Base-by-base conservation (phyloP, 2,329 filamentous ascomycete genomes). In the Alternaria solani region DNA sequence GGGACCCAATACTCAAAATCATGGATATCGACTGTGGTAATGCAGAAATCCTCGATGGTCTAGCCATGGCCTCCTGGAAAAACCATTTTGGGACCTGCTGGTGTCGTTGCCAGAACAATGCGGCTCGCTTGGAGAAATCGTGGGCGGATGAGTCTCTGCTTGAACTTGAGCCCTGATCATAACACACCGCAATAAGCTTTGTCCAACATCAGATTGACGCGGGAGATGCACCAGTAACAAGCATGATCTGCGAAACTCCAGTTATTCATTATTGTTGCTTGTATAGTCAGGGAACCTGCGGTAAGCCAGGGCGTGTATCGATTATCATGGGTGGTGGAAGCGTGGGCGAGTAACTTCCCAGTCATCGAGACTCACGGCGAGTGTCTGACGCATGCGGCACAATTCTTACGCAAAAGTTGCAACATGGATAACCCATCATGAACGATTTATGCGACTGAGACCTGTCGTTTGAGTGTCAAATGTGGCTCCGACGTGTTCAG, bases 401-500 rank as follows among this genome's bases (percentile, higher is more conserved):
- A 49, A 20, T 39, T 38, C n/a, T 26, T 55, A 55, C 28, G 51
- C 43, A 28, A 55, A 20, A 28, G n/a, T 20, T 18, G 41, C 46
- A 11, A 55, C 70, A 66, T 67, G 67, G 67, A 54, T 66, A 25
- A 64, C 55, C 61, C 62, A 53, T 59, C 46, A 18, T 48, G 39
- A 34, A 44, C 38, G 14, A 28, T 59, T 39, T 49, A 59, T 55
- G 51, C 18, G 47, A 32, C 6, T 12, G 12, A 26, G 46, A 51
- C 34, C 38, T 51, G 34, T 49, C 25, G 36, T 43, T 47, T 51
- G 25, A 47, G 51, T 51, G 47, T 60, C 47, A 47, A 63, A 60
- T 62, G 46, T 60, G 18, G 53, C 55, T 60, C 60, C 65, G 63
- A 67, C 65, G 62, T 60, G 57, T 57, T 65, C 63, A 58, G 66